Conservation (phyloP, 148 eudicot species). For the Amaranthus palmeri region DNA sequence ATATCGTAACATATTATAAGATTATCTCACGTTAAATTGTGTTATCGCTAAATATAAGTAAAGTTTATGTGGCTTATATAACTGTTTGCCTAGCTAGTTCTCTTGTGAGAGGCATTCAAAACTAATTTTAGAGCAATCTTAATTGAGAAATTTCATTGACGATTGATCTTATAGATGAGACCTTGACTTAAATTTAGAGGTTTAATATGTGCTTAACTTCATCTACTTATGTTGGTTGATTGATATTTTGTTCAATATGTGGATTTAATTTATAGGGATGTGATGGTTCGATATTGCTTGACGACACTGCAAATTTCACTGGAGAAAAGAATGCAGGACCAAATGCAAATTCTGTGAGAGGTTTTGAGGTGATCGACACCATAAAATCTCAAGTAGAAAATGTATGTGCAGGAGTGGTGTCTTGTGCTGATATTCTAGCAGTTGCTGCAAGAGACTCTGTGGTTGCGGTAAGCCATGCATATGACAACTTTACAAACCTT, state of each 20-base stretch:
- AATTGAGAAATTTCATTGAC: too few species aligned
- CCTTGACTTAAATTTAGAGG: too few species aligned
- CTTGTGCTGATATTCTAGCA: constrained; percentile 47
- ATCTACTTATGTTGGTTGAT: neutral
- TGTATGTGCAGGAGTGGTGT: constrained; percentile 36
- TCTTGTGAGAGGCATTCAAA: too few species aligned
- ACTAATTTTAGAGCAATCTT: too few species aligned
- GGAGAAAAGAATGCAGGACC: constrained; percentile 42
- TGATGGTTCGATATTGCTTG: constrained; percentile 36
- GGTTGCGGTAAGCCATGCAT: constrained; percentile 34
- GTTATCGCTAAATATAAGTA: too few species aligned
- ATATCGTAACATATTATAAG: too few species aligned
- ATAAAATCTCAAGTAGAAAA: constrained; percentile 35
- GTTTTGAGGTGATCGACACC: constrained; percentile 36
- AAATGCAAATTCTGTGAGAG: constrained; percentile 33
- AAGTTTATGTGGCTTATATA: too few species aligned
- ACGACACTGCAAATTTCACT: constrained; percentile 32
- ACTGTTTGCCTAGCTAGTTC: too few species aligned
- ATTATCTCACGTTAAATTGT: too few species aligned
- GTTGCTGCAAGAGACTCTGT: constrained; percentile 44
- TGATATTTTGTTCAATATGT: neutral
- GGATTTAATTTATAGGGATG: constrained; percentile 28
- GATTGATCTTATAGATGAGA: too few species aligned
- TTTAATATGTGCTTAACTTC: too few species aligned
- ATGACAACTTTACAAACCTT: neutral